Evolutionary conservation across 176 grass and related monocot species (phyloP).

Genomic region (Raddia distichophylla): DNA sequence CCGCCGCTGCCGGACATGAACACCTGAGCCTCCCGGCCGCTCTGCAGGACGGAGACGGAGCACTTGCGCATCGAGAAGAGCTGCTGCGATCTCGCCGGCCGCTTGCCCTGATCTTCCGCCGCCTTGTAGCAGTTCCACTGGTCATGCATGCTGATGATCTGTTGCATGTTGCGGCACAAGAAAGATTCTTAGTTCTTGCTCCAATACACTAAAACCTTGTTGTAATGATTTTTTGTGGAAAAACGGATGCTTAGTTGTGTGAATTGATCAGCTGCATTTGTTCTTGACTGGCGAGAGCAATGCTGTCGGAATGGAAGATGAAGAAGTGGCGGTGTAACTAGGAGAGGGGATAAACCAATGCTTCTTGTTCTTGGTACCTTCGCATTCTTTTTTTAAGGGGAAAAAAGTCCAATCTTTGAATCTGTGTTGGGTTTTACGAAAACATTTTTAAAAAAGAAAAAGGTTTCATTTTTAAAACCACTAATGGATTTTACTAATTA

Average conservation of each 20-base stretch:
- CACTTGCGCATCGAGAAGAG: slow-evolving; percentile 56
- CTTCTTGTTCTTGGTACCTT: background rate
- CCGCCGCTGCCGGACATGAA: slow-evolving; percentile 36
- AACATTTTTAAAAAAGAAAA: background rate
- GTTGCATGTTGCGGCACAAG: background rate
- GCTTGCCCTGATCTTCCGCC: slow-evolving; percentile 34
- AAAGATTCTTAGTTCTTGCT: background rate
- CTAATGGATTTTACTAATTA: background rate
- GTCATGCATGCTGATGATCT: slow-evolving; percentile 88
- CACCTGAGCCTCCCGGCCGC: slow-evolving; percentile 50
- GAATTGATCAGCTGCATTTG: background rate
- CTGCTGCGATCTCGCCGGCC: slow-evolving; percentile 13
- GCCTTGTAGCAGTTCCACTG: slow-evolving; percentile 70
- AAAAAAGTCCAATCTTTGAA: background rate
- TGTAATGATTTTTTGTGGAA: background rate
- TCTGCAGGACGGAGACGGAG: slow-evolving; percentile 49
- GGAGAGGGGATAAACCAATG: too few relatives aligned
- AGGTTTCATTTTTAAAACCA: background rate
- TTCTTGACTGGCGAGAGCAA: background rate
- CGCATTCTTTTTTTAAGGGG: background rate
- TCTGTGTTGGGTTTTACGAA: background rate
- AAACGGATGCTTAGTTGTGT: background rate
- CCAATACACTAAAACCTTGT: too few relatives aligned
- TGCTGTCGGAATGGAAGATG: background rate
- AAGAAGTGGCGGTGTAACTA: background rate